These are phyloP conservation scores for Hamamelis virginiana DNA, from an alignment of 164 flowering plant genomes.

Conservation along the genomic window DNA sequence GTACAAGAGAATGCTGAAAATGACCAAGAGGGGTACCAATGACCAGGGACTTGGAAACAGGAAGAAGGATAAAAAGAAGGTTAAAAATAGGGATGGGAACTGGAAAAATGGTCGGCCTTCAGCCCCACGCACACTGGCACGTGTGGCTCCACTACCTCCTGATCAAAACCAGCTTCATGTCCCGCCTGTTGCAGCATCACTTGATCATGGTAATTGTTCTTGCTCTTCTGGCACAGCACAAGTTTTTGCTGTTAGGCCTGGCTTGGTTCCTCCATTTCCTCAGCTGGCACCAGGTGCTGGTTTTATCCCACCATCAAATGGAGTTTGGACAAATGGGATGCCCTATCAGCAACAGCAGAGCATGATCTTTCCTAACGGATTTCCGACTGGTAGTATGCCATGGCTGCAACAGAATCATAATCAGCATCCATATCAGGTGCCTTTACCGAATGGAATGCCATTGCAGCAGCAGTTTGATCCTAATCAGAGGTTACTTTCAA, in stretches of 20 bases:
- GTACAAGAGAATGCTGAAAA: slow-evolving; percentile 53
- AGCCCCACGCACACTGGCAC: slow-evolving; percentile 7
- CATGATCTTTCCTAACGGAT: slow-evolving; percentile 30
- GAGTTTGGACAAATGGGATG: slow-evolving; percentile 38
- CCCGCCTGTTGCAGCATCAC: slow-evolving; percentile 16
- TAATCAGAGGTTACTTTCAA: slow-evolving; percentile 27
- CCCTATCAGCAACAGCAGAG: slow-evolving; percentile 21
- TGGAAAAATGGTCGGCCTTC: slow-evolving; percentile 25
- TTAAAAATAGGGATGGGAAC: slow-evolving; percentile 26
- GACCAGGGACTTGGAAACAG: slow-evolving; percentile 38
- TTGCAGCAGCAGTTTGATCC: slow-evolving; percentile 49
- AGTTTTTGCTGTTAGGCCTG: slow-evolving; percentile 13
- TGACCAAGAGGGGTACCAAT: slow-evolving; percentile 55
- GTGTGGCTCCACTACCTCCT: slow-evolving; percentile 8
- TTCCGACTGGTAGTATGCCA: slow-evolving; percentile 35
- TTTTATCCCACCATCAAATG: slow-evolving; percentile 16
- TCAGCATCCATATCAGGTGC: slow-evolving; percentile 36
- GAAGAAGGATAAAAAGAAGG: slow-evolving; percentile 45
- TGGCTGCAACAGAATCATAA: slow-evolving; percentile 32
- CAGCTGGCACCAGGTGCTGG: slow-evolving; percentile 20
- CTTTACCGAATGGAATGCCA: slow-evolving; percentile 30
- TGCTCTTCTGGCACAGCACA: slow-evolving; percentile 17
- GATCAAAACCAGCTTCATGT: slow-evolving; percentile 18
- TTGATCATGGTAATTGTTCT: slow-evolving; percentile 20
- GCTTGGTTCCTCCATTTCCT: slow-evolving; percentile 25